Percentiles rank a stretch among this genome's conserved stretches.
Evolutionary conservation across 192 early-diverging fungal genomes (phyloP).

Genomic region (Pilaira anomala): DNA sequence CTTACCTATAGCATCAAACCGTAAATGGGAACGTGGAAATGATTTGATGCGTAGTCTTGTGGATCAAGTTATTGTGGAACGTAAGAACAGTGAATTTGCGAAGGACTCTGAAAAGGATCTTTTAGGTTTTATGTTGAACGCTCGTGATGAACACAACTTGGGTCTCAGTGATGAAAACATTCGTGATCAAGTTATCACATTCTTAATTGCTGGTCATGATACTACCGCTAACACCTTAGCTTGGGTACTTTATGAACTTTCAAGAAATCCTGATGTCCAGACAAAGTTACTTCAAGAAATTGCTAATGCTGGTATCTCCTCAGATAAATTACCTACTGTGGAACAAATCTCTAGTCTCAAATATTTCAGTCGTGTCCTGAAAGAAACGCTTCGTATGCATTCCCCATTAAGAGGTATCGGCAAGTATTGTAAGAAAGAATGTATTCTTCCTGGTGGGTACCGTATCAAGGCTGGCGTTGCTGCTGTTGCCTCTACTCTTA

Average conservation of each 20-base stretch:
- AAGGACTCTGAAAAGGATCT: constrained; percentile 42
- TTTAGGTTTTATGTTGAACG: constrained; percentile 56
- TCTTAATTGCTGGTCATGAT: constrained; percentile 55
- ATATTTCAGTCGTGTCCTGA: constrained; percentile 51
- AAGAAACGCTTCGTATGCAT: constrained; percentile 56
- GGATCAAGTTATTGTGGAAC: constrained; percentile 46
- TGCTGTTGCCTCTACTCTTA: constrained; percentile 27
- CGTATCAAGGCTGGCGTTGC: constrained; percentile 25
- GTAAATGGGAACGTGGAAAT: constrained; percentile 33
- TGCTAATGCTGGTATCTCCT: constrained; percentile 39
- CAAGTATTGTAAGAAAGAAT: constrained; percentile 43
- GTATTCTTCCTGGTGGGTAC: constrained; percentile 44
- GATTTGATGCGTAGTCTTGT: constrained; percentile 46
- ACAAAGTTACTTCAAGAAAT: constrained; percentile 47
- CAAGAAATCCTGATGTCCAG: constrained; percentile 42
- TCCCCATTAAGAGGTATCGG: constrained; percentile 45
- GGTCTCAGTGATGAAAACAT: constrained; percentile 45
- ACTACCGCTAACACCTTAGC: constrained; percentile 54
- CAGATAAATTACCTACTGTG: constrained; percentile 22
- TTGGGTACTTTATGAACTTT: constrained; percentile 49
- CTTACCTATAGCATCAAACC: constrained; percentile 43
- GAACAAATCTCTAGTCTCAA: constrained; percentile 41
- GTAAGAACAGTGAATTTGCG: constrained; percentile 37
- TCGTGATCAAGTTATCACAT: constrained; percentile 61
- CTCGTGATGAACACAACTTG: constrained; percentile 36